Base-by-base conservation (phyloP, 2,329 filamentous ascomycete species). In the Paraphoma chrysanthemicola region DNA sequence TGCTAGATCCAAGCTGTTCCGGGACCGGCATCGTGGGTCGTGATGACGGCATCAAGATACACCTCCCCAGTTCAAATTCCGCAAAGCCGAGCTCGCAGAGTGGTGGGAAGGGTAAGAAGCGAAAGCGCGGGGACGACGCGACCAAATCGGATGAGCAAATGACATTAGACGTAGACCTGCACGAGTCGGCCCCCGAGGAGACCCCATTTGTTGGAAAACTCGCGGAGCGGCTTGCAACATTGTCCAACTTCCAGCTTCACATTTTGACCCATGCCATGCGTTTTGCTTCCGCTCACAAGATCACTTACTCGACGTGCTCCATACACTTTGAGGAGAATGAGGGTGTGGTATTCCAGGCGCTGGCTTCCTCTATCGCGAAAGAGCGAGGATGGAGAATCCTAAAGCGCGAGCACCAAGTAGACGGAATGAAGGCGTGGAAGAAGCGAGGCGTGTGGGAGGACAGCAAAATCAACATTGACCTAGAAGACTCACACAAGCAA, bases 261-360 rank as follows among this genome's bases (percentile, higher is more conserved):
- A 86, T 98, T 10, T 81, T 99, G 2, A 83, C 90, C 45, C 95
- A 97, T 73, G 93, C 95, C 0, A 89, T 98, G 77, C 78, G 80
- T 18, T 99, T 98, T 66, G 89, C 92, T 0, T 82, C 84, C 1
- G 71, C 69, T 6, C 66, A 75, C 11, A 89, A 87, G 63, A 88
- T 98, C 43, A 93, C 92, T 0, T 99, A 98, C 74, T 97, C 93
- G 33, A 98, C 95, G 0, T 99, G 95, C 74, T 98, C 94, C 0
- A 80, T 97, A 2, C 89, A 98, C 72, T 85, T 86, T 0, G 86
- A 91, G 63, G 95, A 99, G 75, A 98, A 99, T 68, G 95, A 99
- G 77, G 78, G 84, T 1, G 93, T 98, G 0, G 92, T 97, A 0
- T 77, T 89, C 53, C 83, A 85, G 45, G 90, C 92, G 1, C 80